A percentile compares a stretch with the other conserved stretches of the same genome.
Evolutionary conservation across 352 stramenopile species (phyloP).

Genomic region (Salisapilia sapeloensis): DNA sequence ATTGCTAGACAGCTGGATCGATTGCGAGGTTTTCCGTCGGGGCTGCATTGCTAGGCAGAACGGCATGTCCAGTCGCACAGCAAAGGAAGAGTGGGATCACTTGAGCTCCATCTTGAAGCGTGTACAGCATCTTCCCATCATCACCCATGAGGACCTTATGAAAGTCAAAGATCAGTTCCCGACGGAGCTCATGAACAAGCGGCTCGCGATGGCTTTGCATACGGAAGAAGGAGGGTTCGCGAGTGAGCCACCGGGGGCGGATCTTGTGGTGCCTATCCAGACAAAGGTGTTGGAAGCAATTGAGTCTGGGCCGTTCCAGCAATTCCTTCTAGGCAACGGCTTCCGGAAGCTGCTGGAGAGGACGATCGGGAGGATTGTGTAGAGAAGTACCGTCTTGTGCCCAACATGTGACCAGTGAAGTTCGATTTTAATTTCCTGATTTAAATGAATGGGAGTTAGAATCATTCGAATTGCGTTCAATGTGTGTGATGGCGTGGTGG

Average conservation of each 20-base stretch:
- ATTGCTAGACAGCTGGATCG: constrained; percentile 71
- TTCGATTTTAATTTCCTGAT: too few relatives aligned
- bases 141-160: constrained; percentile 30
- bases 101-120: constrained; percentile 43
- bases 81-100: constrained; percentile 68
- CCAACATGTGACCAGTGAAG: too few relatives aligned
- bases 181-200: constrained; percentile 43
- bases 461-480: too few relatives aligned
- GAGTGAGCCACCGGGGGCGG: too few relatives aligned
- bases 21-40: constrained; percentile 63
- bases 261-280: constrained; percentile 57
- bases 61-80: constrained; percentile 8
- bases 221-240: constrained; percentile 44
- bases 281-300: constrained; percentile 68
- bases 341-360: constrained; percentile 54
- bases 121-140: constrained; percentile 34
- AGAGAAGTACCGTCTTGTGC: too few relatives aligned
- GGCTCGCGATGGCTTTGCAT: constrained; percentile 50
- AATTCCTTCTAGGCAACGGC: constrained; percentile 53
- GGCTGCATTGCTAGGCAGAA: constrained; percentile 49
- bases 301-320: constrained; percentile 56
- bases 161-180: constrained; percentile 47
- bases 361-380: constrained; percentile 55
- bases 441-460: too few relatives aligned
- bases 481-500: too few relatives aligned